These are phyloP conservation scores for Leptographium wingfieldii DNA, from an alignment of 2,329 filamentous ascomycete species.

Conservation along the genomic window DNA sequence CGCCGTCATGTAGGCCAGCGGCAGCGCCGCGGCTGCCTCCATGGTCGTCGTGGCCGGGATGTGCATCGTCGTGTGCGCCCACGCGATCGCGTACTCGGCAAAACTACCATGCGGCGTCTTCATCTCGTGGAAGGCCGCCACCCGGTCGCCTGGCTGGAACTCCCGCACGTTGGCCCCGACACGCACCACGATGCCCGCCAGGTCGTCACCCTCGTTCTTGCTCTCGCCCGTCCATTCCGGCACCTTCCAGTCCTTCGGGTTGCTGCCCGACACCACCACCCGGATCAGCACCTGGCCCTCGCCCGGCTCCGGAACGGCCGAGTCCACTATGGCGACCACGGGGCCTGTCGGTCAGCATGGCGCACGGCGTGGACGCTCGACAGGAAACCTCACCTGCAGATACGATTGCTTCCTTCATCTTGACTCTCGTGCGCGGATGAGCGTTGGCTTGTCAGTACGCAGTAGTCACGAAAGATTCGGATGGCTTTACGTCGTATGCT, in stretches of 20 bases:
- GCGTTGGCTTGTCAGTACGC: background rate
- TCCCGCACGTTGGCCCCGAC: slow-evolving; percentile 43
- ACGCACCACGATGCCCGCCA: slow-evolving; percentile 39
- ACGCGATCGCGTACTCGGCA: slow-evolving; percentile 30
- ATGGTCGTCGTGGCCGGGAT: slow-evolving; percentile 24
- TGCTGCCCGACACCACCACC: slow-evolving; percentile 25
- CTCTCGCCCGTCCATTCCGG: slow-evolving; percentile 6
- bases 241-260: slow-evolving; percentile 35
- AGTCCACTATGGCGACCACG: slow-evolving; percentile 25
- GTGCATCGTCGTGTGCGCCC: slow-evolving; percentile 28
- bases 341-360: slow-evolving; percentile 13
- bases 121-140: slow-evolving; percentile 38
- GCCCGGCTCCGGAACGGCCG: slow-evolving; percentile 24
- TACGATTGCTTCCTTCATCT: slow-evolving; percentile 21
- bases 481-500: too few species aligned
- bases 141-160: slow-evolving; percentile 44
- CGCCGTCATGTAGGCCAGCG: slow-evolving; percentile 30
- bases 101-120: slow-evolving; percentile 21
- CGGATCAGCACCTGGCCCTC: slow-evolving; percentile 14
- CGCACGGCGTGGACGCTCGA: slow-evolving; percentile 20
- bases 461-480: too few species aligned
- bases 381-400: slow-evolving; percentile 14
- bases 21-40: slow-evolving; percentile 29
- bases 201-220: slow-evolving; percentile 39
- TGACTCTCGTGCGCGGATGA: background rate